These are phyloP conservation scores for Volvariella volvacea DNA, from an alignment of 1,284 basidiomycete species.

Conservation along the genomic window DNA sequence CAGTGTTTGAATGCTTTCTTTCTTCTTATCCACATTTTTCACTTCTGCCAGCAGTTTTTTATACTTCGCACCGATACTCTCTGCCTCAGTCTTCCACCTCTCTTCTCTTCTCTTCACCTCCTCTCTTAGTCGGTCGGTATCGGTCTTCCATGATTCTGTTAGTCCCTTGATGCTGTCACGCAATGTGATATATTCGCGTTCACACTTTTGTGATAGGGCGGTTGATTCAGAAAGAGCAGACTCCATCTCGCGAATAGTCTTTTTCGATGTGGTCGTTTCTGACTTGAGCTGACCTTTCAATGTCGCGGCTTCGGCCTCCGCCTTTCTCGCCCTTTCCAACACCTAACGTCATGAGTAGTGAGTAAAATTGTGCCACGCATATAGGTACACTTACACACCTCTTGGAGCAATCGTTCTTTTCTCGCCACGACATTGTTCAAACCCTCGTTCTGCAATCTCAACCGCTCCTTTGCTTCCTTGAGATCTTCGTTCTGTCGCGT, in stretches of 20 bases:
- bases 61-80: conserved; percentile 61
- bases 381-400: conserved; percentile 36
- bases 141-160: conserved; percentile 61
- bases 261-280: conserved; percentile 66
- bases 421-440: conserved; percentile 74
- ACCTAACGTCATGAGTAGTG: conserved; percentile 36
- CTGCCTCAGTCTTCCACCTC: conserved; percentile 54
- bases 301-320: conserved; percentile 62
- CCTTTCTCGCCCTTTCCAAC: conserved; percentile 74
- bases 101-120: conserved; percentile 71
- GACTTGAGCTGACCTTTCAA: conserved; percentile 66
- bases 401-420: conserved; percentile 79
- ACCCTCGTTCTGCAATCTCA: conserved; percentile 8
- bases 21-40: conserved; percentile 33
- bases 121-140: conserved; percentile 55
- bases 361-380: conserved; percentile 1
- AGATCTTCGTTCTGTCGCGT: conserved; percentile 77
- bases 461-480: conserved; percentile 7
- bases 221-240: conserved; percentile 61
- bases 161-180: conserved; percentile 68
- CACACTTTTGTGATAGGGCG: conserved; percentile 67
- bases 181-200: conserved; percentile 72
- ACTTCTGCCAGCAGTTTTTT: conserved; percentile 52
- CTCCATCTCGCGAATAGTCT: conserved; percentile 73
- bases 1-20: conserved; percentile 36